These are phyloP conservation scores for Yamadazyma atlantica DNA, from an alignment of 1,139 yeast species.

Conservation along the genomic window DNA sequence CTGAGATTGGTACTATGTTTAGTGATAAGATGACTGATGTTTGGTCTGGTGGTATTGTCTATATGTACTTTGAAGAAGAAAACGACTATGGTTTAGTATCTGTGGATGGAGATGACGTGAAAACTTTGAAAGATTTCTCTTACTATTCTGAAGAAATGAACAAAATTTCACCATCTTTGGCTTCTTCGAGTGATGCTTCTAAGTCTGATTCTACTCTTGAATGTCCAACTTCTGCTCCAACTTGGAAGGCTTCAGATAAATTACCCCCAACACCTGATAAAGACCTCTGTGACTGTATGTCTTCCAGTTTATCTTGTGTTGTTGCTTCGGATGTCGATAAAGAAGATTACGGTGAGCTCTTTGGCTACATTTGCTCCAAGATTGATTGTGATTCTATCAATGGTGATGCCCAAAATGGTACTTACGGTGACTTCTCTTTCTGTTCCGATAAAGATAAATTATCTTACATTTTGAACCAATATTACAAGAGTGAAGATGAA, in stretches of 20 bases:
- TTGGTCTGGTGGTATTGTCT: constrained; percentile 91
- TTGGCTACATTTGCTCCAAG: constrained; percentile 30
- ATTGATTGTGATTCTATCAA: constrained; percentile 50
- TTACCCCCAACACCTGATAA: constrained; percentile 50
- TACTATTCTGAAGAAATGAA: constrained; percentile 59
- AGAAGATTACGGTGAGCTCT: constrained; percentile 36
- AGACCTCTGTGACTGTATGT: constrained; percentile 38
- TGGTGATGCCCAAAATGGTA: constrained; percentile 60
- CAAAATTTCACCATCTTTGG: constrained; percentile 37
- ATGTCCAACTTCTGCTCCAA: constrained; percentile 38
- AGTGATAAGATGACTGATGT: constrained; percentile 50
- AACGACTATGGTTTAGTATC: constrained; percentile 79
- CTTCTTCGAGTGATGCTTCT: constrained; percentile 27
- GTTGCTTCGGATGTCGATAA: constrained; percentile 29
- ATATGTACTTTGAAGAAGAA: constrained; percentile 83
- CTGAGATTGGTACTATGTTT: constrained; percentile 59
- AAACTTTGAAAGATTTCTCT: constrained; percentile 46
- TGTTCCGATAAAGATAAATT: constrained; percentile 61
- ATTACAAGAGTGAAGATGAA: constrained; percentile 50
- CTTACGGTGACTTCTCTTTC: constrained; percentile 62
- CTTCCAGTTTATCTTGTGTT: constrained; percentile 35
- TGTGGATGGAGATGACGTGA: constrained; percentile 37
- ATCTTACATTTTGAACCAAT: constrained; percentile 59
- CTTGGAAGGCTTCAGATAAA: constrained; percentile 39
- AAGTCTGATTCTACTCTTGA: constrained; percentile 19